Percentiles rank a stretch among this genome's conserved stretches.
Evolutionary conservation across 2,329 filamentous ascomycete species (phyloP).

Genomic region (Didymella segeticola): DNA sequence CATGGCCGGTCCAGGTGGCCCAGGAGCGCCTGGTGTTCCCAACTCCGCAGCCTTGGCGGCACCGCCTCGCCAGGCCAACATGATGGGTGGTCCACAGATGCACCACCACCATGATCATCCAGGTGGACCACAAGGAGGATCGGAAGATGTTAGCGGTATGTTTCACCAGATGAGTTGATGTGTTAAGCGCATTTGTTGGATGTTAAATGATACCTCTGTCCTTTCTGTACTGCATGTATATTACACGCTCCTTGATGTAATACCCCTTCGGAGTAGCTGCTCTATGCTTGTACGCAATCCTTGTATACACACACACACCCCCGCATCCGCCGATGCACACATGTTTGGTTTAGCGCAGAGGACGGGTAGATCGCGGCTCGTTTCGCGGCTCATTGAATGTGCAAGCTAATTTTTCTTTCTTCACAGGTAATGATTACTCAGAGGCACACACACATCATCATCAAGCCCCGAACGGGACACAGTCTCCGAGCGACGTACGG

Average conservation of each 20-base stretch:
- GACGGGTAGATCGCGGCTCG: constrained; percentile 24
- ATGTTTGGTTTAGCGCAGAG: constrained; percentile 36
- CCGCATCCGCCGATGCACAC: constrained; percentile 20
- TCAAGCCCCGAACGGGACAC: constrained; percentile 61
- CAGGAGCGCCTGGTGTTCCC: constrained; percentile 69
- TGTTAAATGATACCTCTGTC: constrained; percentile 52
- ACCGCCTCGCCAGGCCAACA: constrained; percentile 68
- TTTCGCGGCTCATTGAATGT: constrained; percentile 36
- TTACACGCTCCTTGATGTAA: constrained; percentile 53
- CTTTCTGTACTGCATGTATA: constrained; percentile 52
- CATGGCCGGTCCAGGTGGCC: constrained; percentile 69
- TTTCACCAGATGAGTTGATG: constrained; percentile 88
- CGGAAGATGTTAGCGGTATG: constrained; percentile 94
- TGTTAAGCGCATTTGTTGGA: constrained; percentile 48
- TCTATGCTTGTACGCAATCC: constrained; percentile 39
- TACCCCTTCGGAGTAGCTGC: constrained; percentile 49
- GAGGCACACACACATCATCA: constrained; percentile 73
- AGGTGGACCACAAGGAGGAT: constrained; percentile 70
- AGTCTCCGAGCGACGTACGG: constrained; percentile 70
- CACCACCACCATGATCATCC: constrained; percentile 77
- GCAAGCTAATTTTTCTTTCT: constrained; percentile 54
- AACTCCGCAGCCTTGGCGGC: constrained; percentile 66
- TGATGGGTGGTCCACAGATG: constrained; percentile 70
- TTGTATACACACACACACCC: constrained; percentile 32
- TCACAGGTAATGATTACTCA: constrained; percentile 62